phyloP scores from a whole-genome alignment of 495 filamentous ascomycete genomes.

The Podospora pseudopauciseta region DNA sequence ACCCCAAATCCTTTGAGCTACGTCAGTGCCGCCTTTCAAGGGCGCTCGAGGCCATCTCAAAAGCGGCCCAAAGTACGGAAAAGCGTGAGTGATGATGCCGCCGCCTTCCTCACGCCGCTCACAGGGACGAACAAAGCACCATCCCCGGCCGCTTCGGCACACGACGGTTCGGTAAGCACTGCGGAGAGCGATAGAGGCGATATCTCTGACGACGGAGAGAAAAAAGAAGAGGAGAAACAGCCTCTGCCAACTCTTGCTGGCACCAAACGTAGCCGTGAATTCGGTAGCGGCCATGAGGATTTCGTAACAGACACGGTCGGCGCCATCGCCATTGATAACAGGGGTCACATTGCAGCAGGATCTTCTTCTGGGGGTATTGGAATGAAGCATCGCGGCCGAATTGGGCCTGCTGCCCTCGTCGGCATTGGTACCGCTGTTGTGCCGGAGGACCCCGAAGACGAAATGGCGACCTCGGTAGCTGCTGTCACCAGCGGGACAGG shows the following conservation, averaged over 20 bases:
- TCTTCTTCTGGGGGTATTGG: conserved; percentile 98
- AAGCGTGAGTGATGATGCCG: conserved; percentile 20
- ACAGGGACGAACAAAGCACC: background rate
- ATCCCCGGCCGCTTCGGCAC: conserved; percentile 11
- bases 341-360: conserved; percentile 88
- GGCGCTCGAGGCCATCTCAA: conserved; percentile 11
- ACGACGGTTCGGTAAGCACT: conserved; percentile 26
- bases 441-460: conserved; percentile 56
- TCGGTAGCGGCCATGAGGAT: conserved; percentile 40
- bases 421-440: conserved; percentile 85
- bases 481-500: conserved; percentile 89
- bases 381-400: conserved; percentile 89
- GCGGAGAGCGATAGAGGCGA: conserved; percentile 14
- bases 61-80: conserved; percentile 19
- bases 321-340: conserved; percentile 82
- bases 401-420: conserved; percentile 88
- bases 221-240: background rate
- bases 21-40: conserved; percentile 20
- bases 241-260: background rate
- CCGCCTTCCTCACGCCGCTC: background rate
- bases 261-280: conserved; percentile 4
- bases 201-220: conserved; percentile 7
- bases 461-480: conserved; percentile 61
- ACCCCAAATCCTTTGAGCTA: conserved; percentile 14
- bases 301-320: conserved; percentile 88